Evolutionary conservation across 2,329 filamentous ascomycete species (phyloP).

Genomic region (Scedosporium dehoogii): DNA sequence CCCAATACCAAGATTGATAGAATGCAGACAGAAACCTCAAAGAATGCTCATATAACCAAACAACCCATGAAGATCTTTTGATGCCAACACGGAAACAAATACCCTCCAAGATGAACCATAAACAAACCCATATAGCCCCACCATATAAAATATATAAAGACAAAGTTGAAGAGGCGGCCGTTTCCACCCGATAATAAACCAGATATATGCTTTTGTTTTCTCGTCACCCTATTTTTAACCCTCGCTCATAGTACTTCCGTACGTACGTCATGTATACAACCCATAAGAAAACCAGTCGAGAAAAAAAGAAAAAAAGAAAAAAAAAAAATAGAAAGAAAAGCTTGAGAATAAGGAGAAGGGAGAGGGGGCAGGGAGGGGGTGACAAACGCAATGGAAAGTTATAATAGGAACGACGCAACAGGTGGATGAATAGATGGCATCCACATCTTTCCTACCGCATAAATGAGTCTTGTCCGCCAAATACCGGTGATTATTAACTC

Average conservation of each 20-base stretch:
- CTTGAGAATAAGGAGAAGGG: not conserved
- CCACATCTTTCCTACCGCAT: no score
- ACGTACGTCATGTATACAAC: not conserved
- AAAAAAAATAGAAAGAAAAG: not conserved
- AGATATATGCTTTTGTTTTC: conserved; percentile 1
- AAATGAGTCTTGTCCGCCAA: no score
- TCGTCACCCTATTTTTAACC: not conserved
- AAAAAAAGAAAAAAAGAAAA: not conserved
- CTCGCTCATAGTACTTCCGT: not conserved
- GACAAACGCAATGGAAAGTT: not conserved
- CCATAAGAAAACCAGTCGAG: not conserved
- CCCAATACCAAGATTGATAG: not conserved
- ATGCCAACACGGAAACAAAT: not conserved
- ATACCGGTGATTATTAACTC: no score
- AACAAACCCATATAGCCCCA: not conserved
- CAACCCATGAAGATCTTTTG: not conserved
- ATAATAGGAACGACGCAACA: not conserved
- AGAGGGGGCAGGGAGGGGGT: not conserved
- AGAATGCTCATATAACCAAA: not conserved
- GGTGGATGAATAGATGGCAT: not conserved
- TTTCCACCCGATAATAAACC: not conserved
- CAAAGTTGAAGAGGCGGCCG: not conserved
- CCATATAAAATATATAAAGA: not conserved
- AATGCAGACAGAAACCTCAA: not conserved
- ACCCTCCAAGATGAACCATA: not conserved